Evolutionary conservation across 805 yeast species (phyloP), one percentile per base, ranked within the genome.

Genomic region (Zygoascus ofunaensis): DNA sequence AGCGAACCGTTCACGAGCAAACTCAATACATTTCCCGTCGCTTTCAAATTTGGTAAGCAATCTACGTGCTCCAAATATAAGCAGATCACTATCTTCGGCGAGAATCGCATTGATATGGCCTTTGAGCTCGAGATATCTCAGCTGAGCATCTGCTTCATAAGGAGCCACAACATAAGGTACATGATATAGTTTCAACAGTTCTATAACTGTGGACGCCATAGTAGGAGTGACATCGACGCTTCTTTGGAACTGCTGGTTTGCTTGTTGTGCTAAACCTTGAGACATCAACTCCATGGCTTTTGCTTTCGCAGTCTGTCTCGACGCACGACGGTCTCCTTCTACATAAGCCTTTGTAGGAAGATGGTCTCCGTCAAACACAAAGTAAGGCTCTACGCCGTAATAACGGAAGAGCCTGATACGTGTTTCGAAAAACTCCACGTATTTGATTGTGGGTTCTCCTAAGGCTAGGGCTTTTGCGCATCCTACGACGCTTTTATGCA

Each of bases 141-240:
- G 77, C 61, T 92, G 98, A 1, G 98, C 82, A 61, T 92, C 99
- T 0, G 98, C 98, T 64, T 92, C 99, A 59, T 87, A 92, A 0
- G 99, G 99, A 0, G 99, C 97, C 5, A 92, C 98, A 5, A 92
- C 75, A 55, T 76, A 90, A 47, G 71, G 73, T 40, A 92, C 77
- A 1, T 64, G 62, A 38, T 72, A 68, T 12, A 60, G 51, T 52
- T 78, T 79, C 49, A 94, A 43, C 35, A 38, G 41, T 34, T 80
- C 82, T 58, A 89, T 87, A 10, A 90, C 70, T 10, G 86, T 73
- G 54, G 84, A 84, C 4, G 96, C 97, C 92, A 92, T 87, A 50
- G 78, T 77, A 1, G 95, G 87, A 2, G 95, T 83, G 10, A 92
- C 82, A 54, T 82, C 89, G 4, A 94, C 83, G 33, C 92, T 80